Conservation (phyloP, 2,329 filamentous ascomycete species). For the Periconia sp. region DNA sequence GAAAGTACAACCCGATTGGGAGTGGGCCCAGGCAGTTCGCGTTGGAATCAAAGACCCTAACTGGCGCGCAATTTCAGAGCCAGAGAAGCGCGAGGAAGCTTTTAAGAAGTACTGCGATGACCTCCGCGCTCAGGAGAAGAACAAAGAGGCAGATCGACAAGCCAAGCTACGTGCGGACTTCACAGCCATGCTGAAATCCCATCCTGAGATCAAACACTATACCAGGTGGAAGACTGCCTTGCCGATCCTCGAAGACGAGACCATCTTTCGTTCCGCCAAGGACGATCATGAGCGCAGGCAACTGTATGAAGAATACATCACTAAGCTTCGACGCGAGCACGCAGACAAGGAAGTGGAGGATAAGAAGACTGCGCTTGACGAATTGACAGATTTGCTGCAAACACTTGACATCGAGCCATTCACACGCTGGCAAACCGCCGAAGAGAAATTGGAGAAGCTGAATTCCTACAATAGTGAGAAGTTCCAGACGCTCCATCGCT, state of each 20-base stretch:
- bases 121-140: slow-evolving; percentile 89
- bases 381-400: slow-evolving; percentile 78
- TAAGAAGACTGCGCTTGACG: slow-evolving; percentile 82
- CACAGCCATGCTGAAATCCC: slow-evolving; percentile 91
- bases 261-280: slow-evolving; percentile 89
- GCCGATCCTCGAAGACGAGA: slow-evolving; percentile 92
- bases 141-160: slow-evolving; percentile 90
- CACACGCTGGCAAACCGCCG: slow-evolving; percentile 91
- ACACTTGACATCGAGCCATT: slow-evolving; percentile 87
- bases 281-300: slow-evolving; percentile 86
- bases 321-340: slow-evolving; percentile 81
- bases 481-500: slow-evolving; percentile 83
- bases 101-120: slow-evolving; percentile 97
- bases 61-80: slow-evolving; percentile 90
- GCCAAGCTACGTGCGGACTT: slow-evolving; percentile 93
- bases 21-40: slow-evolving; percentile 88
- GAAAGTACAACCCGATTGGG: slow-evolving; percentile 89
- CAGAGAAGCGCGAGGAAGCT: slow-evolving; percentile 84
- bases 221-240: slow-evolving; percentile 96
- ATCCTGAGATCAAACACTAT: slow-evolving; percentile 96
- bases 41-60: slow-evolving; percentile 88
- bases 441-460: slow-evolving; percentile 78
- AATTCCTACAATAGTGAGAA: slow-evolving; percentile 79
- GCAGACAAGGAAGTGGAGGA: slow-evolving; percentile 74
- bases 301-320: slow-evolving; percentile 91